Base-by-base conservation (phyloP, 169 alveolate species). In the Plasmodium reichenowi region DNA sequence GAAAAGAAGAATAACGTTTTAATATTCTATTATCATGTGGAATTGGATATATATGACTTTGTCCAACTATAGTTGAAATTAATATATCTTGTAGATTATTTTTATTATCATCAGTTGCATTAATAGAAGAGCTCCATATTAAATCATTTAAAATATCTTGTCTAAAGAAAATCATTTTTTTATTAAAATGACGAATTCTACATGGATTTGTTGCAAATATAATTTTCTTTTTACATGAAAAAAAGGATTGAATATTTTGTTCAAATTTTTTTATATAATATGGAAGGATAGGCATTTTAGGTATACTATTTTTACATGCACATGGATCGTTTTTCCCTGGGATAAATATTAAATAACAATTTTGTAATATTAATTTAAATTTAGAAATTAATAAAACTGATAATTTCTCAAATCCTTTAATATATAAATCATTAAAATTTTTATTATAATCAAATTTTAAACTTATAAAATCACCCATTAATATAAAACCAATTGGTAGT, bases 271-370 rank as follows among this genome's bases (percentile, higher is more conserved):
- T 74, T 1, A 90, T 89, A 67, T 70, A 91, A 48, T 88, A 85
- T 9, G 88, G 67, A 10, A 93, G 86, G 15, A 93, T 92, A 12
- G 96, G 96, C n/a, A 74, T 50, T 71, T 72, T 74, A 3, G 96
- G 96, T 1, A 93, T 32, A 63, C 92, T 92, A 92, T 93, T 88
- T 73, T 85, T 88, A 52, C 95, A 93, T 20, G 92, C 86, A 54
- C 93, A 89, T 4, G 96, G 95, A 63, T 93, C 96, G 29, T 88
- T 89, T 29, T 89, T 91, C 3, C 96, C 96, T 0, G 96, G 96
- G 13, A 93, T 78, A 48, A 93, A 72, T 32, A 93, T 78, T 64
- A 91, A 73, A 66, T 93, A 92, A n/a, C 93, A 91, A 15, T 76
- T 74, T 78, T 70, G 59, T 32, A 70, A 73, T 48, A 86, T 88